A percentile compares a stretch with the other conserved stretches of the same genome.
Evolutionary conservation across 2,329 filamentous ascomycete genomes (phyloP).

Genomic region (Colletotrichum paranaense): DNA sequence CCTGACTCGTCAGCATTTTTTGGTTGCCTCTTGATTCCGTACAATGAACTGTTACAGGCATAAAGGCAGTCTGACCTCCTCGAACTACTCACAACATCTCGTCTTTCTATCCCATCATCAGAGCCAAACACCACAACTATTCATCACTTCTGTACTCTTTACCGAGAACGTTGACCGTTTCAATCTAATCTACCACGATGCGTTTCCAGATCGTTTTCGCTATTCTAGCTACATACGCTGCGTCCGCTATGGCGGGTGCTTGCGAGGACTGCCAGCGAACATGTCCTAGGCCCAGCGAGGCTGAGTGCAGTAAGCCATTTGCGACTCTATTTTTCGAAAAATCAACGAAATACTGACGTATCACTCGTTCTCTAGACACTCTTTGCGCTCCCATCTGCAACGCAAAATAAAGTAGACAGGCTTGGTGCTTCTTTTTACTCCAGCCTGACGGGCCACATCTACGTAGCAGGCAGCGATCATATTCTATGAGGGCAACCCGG

Average conservation of each 20-base stretch:
- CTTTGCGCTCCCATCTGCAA: constrained; percentile 23
- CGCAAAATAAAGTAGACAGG: background rate
- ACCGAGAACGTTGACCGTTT: background rate
- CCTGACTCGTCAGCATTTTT: too few relatives aligned
- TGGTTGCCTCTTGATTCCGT: too few relatives aligned
- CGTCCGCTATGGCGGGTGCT: constrained; percentile 6
- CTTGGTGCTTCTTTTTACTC: too few relatives aligned
- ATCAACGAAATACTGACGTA: background rate
- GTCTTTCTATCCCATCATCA: background rate
- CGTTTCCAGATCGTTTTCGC: constrained; percentile 19
- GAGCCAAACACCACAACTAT: background rate
- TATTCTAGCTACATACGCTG: constrained; percentile 11
- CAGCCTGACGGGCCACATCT: too few relatives aligned
- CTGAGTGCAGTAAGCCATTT: constrained; percentile 7
- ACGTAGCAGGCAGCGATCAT: background rate
- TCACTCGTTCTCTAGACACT: background rate
- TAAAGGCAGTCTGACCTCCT: background rate
- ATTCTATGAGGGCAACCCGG: too few relatives aligned
- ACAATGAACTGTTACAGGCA: background rate
- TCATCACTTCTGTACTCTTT: background rate
- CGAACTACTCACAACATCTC: background rate
- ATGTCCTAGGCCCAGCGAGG: constrained; percentile 13
- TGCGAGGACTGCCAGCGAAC: constrained; percentile 21
- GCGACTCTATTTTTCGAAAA: too few relatives aligned
- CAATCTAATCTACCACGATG: background rate